Base-by-base conservation (phyloP, 345 rosid genomes). In the Camelina neglecta region DNA sequence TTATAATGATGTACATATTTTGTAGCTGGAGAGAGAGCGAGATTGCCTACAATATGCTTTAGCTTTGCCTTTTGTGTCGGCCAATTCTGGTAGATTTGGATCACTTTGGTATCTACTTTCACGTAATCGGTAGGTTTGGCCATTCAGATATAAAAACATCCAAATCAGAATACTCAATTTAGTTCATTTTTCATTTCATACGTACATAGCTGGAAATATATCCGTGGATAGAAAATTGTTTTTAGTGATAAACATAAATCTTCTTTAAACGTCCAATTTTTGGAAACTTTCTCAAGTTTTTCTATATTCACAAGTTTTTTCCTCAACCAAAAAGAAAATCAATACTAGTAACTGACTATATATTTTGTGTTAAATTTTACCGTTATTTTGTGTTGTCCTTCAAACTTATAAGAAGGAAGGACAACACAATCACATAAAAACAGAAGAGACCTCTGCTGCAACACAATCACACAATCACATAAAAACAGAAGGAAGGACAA, bases 1-100 rank as follows among this genome's bases (percentile, higher is more conserved):
- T 29, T 61, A 50, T 11, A 42, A 36, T 69, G 29, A 12, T 57
- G 18, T 31, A 38, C 5, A 39, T 11, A 21, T 20, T 35, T 35
- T 44, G 31, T 29, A 29, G 31, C 0, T 29, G 4, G 31, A 18
- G 60, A 53, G 26, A 66, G 66, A 55, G 69, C 20, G 64, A 42
- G 13, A n/a, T 66, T 58, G 35, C 72, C 78, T 64, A 67, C 47
- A 41, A 67, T 44, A 60, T 51, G 74, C 35, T 60, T 51, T 60
- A 51, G 76, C 47, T 60, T 71, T 56, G 42, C 12, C 24, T 35
- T 71, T 35, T 72, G 74, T 70, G 80, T 63, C 51, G 80, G 75
- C 71, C 51, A 65, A 63, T 76, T 76, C 45, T 69, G 70, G 75
- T 76, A 44, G 65, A 59, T 76, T 76, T 54, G 55, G 67, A 50